Evolutionary conservation across 2,329 filamentous ascomycete species (phyloP).

Genomic region (Neopestalotiopsis sp.): DNA sequence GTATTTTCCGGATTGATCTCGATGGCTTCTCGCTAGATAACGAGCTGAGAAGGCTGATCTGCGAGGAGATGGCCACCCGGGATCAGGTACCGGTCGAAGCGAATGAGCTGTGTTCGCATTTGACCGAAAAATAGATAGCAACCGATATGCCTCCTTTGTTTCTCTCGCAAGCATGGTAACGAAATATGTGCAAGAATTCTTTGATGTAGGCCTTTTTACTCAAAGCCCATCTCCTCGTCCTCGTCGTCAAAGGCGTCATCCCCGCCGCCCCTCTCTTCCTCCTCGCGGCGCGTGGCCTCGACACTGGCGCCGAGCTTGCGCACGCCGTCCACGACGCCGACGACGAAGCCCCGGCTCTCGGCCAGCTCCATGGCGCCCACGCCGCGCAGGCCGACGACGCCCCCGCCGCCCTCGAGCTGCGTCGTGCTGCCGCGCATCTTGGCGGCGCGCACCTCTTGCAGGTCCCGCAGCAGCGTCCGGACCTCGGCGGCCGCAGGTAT

Average conservation of each 20-base stretch:
- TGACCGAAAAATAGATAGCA: no score
- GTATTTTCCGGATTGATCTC: no score
- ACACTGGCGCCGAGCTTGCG: constrained; percentile 81
- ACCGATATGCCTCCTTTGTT: no score
- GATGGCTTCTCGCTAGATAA: no score
- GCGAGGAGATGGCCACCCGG: neutral
- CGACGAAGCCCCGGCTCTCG: constrained; percentile 83
- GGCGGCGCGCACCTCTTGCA: constrained; percentile 86
- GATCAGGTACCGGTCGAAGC: neutral
- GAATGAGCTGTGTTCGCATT: no score
- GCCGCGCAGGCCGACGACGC: constrained; percentile 72
- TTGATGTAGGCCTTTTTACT: neutral
- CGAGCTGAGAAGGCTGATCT: neutral
- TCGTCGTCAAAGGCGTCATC: constrained; percentile 65
- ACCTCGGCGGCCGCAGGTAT: constrained; percentile 75
- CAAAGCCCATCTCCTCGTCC: constrained; percentile 55
- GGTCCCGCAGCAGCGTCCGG: constrained; percentile 75
- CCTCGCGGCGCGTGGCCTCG: constrained; percentile 78
- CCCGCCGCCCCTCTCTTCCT: constrained; percentile 71
- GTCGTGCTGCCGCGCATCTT: constrained; percentile 82
- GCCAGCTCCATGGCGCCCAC: constrained; percentile 93
- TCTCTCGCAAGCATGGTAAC: neutral
- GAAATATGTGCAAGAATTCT: neutral
- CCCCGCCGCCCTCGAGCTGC: constrained; percentile 72
- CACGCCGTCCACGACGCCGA: constrained; percentile 85